Evolutionary conservation across 768 basidiomycete species (phyloP).

Genomic region (Hygrocybe coccinea): DNA sequence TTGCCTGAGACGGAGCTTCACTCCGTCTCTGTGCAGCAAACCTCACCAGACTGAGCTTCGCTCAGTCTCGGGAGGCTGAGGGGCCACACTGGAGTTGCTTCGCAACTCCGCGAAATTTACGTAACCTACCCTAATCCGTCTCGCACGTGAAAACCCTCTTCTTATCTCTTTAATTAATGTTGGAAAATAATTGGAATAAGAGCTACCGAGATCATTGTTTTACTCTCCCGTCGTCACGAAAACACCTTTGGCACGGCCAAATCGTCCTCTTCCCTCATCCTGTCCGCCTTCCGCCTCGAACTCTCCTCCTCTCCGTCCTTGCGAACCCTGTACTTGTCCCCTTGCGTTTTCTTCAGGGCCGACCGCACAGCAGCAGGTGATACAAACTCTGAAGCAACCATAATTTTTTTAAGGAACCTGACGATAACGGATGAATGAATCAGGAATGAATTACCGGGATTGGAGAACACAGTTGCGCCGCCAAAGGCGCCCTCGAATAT

Average conservation of each 20-base stretch:
- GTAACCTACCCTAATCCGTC: no score
- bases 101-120: no score
- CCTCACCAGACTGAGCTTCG: no score
- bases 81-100: no score
- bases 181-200: no score
- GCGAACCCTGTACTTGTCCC: conserved; percentile 74
- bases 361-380: conserved; percentile 81
- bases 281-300: conserved; percentile 55
- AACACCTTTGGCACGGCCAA: conserved; percentile 88
- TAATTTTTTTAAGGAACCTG: background rate
- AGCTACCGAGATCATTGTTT: no score
- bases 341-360: conserved; percentile 62
- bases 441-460: conserved; percentile 61
- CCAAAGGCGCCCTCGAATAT: conserved; percentile 98
- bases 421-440: background rate
- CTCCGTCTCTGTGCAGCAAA: no score
- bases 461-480: conserved; percentile 92
- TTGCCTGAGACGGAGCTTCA: no score
- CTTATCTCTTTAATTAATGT: no score
- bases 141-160: no score
- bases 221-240: no score
- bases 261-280: conserved; percentile 66
- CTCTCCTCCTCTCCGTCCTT: conserved; percentile 74
- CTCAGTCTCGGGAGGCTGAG: no score
- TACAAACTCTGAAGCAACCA: conserved; percentile 67